Base-by-base conservation (phyloP, 2,329 filamentous ascomycete species). In the Helminthosporium solani region DNA sequence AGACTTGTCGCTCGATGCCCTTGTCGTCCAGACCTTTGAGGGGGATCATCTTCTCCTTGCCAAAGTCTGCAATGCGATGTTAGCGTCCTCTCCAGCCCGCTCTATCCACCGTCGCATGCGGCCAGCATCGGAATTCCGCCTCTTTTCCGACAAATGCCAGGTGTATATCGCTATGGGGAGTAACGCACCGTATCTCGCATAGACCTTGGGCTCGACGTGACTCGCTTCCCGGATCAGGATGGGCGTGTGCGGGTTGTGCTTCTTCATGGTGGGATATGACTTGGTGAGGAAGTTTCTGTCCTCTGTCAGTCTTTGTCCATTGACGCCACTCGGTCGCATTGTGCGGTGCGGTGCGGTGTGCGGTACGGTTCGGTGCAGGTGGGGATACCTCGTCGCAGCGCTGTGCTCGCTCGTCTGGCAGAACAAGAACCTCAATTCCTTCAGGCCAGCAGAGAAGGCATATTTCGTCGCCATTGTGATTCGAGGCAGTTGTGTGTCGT, bases 181-280 rank as follows among this genome's bases (percentile, higher is more conserved):
- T 16, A 9, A 59, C 83, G 64, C 73, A 95, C 90, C 92, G 70
- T 95, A 99, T 84, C 94, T 82, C 60, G 92, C 91, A 73, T 87
- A 97, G 54, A 99, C 83, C 72, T 84, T 87, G 55, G 94, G 92
- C 70, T 87, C 77, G 44, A 88, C 89, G 66, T 88, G 90, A 60
- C 83, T 77, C 42, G 92, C 94, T 78, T 97, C 94, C 68, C 94
- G 88, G 66, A 99, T 85, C 78, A 99, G 79, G 74, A 99, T 97
- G 44, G 94, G 94, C 39, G 82, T 91, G 73, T 88, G 78, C 46
- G 94, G 94, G 78, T 99, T 99, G 81, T 92, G 88, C 80, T 95
- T 95, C 84, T 99, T 99, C 92, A 99, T 97, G 50, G 88, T 94
- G 37, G 94, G 94, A 74, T 99, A 99, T 58, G 90, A 85, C 70